phyloP scores from a whole-genome alignment of 1,139 yeast genomes.

The Taphrina wiesneri region DNA sequence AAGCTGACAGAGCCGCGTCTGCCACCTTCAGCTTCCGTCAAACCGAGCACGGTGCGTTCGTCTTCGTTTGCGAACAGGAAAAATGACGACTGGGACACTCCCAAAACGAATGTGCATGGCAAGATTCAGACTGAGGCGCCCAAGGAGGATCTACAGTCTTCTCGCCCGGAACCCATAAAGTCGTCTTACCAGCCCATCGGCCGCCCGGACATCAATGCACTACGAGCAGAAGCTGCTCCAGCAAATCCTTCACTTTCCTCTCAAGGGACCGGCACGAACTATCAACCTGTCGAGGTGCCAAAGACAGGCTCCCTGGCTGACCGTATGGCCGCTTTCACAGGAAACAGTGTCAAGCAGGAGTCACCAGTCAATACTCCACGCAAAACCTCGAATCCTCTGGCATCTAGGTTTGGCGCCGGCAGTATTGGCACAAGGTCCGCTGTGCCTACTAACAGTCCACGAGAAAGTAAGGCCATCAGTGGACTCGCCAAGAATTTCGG shows the following conservation, averaged over 20 bases:
- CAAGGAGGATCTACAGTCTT: background rate
- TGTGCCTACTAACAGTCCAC: slow-evolving; percentile 55
- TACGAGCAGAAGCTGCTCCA: slow-evolving; percentile 49
- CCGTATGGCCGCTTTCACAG: slow-evolving; percentile 35
- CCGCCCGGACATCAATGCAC: slow-evolving; percentile 55
- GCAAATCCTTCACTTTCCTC: slow-evolving; percentile 36
- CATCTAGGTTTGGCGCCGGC: slow-evolving; percentile 37
- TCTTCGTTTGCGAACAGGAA: background rate
- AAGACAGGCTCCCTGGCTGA: slow-evolving; percentile 43
- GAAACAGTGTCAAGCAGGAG: slow-evolving; percentile 19
- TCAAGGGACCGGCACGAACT: slow-evolving; percentile 42
- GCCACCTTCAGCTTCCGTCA: slow-evolving; percentile 41
- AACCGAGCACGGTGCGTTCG: slow-evolving; percentile 39
- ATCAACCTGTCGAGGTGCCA: slow-evolving; percentile 30
- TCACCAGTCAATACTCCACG: slow-evolving; percentile 36
- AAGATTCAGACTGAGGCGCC: slow-evolving; percentile 40
- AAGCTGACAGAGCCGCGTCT: slow-evolving; percentile 40
- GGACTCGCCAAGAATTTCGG: slow-evolving; percentile 72
- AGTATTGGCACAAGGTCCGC: slow-evolving; percentile 44
- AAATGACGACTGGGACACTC: slow-evolving; percentile 26
- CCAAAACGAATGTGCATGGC: slow-evolving; percentile 11
- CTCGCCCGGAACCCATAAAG: slow-evolving; percentile 42
- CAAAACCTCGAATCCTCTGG: slow-evolving; percentile 26
- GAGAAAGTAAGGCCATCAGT: slow-evolving; percentile 61
- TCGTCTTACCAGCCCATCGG: slow-evolving; percentile 61